Conservation (phyloP, 106 monocot species). For the Allium cepa region DNA sequence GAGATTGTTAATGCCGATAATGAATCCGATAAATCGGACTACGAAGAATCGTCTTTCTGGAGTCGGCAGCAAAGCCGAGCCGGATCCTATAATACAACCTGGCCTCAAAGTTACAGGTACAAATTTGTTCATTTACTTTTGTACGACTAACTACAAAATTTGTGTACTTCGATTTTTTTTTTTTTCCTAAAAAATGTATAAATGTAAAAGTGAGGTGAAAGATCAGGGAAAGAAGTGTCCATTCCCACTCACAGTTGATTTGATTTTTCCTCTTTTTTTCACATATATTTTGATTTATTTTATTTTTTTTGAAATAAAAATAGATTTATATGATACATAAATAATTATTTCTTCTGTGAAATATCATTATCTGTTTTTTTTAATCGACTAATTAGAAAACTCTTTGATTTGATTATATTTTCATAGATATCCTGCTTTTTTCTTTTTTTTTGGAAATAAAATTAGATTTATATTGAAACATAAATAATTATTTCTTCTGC, state of each 20-base stretch:
- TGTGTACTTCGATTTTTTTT: neutral
- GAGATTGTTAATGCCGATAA: neutral
- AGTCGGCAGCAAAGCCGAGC: constrained; percentile 48
- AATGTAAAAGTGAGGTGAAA: neutral
- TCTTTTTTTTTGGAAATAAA: too few species aligned
- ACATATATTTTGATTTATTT: too few species aligned
- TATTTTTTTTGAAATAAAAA: too few species aligned
- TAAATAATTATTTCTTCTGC: too few species aligned
- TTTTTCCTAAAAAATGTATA: neutral
- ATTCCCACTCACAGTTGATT: neutral
- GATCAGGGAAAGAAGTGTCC: neutral
- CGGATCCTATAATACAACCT: constrained; percentile 51
- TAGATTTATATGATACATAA: too few species aligned
- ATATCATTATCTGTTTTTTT: too few species aligned
- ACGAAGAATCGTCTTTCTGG: constrained; percentile 19
- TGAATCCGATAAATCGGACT: constrained; percentile 16
- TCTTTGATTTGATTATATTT: too few species aligned
- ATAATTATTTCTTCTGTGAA: too few species aligned
- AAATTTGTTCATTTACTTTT: neutral
- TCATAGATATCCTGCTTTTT: too few species aligned
- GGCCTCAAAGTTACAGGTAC: constrained; percentile 90
- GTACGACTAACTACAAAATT: neutral
- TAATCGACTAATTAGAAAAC: too few species aligned
- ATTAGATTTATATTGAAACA: too few species aligned
- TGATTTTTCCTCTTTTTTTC: neutral